Conservation (phyloP, 1,139 yeast species). For the Geotrichum aggregatum region DNA sequence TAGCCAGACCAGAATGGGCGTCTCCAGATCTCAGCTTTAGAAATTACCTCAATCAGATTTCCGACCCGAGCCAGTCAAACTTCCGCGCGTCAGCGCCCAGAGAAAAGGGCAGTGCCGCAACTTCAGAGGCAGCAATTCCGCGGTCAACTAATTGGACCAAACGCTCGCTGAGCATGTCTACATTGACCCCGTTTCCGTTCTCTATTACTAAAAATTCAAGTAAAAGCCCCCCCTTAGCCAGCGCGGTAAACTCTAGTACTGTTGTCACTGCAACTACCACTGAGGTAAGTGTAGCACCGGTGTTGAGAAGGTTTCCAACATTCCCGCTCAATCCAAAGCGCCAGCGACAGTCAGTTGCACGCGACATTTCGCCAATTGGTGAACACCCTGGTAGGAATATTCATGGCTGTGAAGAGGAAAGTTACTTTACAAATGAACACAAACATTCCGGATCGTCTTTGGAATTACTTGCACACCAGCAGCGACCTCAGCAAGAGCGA, state of each 20-base stretch:
- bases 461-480: too few relatives aligned
- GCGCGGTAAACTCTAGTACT: neutral
- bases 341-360: neutral
- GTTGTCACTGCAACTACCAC: neutral
- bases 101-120: too few relatives aligned
- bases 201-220: neutral
- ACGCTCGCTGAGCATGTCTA: constrained; percentile 7
- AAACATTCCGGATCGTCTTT: too few relatives aligned
- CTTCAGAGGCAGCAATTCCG: neutral
- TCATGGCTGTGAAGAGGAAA: neutral
- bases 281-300: neutral
- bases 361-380: too few relatives aligned
- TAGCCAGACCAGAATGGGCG: constrained; percentile 33
- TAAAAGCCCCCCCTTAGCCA: neutral
- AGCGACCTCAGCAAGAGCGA: constrained; percentile 5
- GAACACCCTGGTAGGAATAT: too few relatives aligned
- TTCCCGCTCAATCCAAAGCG: constrained; percentile 1
- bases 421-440: too few relatives aligned
- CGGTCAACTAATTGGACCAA: neutral
- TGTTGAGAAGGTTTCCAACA: neutral
- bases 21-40: constrained; percentile 27
- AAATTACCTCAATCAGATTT: constrained; percentile 24
- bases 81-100: too few relatives aligned
- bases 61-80: neutral
- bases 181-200: constrained; percentile 4